Conservation (phyloP, 176 grass and related monocot species). For the Ensete ventricosum region DNA sequence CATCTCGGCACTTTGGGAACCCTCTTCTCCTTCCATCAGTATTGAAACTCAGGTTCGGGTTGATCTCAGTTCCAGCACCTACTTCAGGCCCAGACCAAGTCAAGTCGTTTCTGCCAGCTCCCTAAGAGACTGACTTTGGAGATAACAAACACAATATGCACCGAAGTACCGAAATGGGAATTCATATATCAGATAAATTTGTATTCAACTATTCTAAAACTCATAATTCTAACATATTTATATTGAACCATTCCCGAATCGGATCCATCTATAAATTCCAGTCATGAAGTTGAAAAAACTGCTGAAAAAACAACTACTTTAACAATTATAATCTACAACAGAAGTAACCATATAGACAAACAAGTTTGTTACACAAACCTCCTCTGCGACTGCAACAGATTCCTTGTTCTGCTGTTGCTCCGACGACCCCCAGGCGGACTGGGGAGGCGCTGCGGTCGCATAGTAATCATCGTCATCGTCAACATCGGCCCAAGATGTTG, state of each 20-base stretch:
- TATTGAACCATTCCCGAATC: background rate
- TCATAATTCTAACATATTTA: background rate
- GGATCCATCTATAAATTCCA: too few relatives aligned
- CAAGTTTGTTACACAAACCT: background rate
- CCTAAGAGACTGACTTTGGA: too few relatives aligned
- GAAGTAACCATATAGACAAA: background rate
- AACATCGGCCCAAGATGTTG: conserved; percentile 86
- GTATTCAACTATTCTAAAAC: background rate
- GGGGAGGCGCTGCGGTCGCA: conserved; percentile 74
- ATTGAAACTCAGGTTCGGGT: too few relatives aligned
- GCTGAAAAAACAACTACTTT: too few relatives aligned
- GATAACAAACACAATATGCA: background rate
- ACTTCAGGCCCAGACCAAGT: too few relatives aligned
- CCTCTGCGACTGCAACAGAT: background rate
- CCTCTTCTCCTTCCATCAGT: too few relatives aligned
- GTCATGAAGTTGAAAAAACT: too few relatives aligned
- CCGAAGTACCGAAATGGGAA: background rate
- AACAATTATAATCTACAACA: background rate
- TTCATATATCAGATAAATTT: background rate
- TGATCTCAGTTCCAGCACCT: too few relatives aligned
- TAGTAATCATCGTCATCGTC: conserved; percentile 85
- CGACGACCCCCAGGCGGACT: conserved; percentile 34
- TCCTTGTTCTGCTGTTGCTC: conserved; percentile 21
- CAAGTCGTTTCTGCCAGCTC: too few relatives aligned
- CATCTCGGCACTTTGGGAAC: too few relatives aligned